A percentile compares a stretch with the other conserved stretches of the same genome.
Evolutionary conservation across 2,329 filamentous ascomycete genomes (phyloP).

Genomic region (Cercospora sojina): DNA sequence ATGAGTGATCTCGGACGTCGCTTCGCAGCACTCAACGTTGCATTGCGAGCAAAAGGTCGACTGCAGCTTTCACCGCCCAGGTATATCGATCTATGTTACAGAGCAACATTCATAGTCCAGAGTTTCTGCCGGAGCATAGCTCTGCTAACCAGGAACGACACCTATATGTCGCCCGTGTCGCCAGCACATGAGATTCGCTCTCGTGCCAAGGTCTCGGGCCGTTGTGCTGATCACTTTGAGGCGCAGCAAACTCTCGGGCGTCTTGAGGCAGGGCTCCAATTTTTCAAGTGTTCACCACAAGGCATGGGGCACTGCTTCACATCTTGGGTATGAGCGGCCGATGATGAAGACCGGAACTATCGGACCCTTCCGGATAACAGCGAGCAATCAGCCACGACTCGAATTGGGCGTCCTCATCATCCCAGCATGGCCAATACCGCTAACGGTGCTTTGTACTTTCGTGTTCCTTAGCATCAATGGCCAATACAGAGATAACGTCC

Average conservation of each 20-base stretch:
- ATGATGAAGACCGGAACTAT: background rate
- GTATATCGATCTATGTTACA: background rate
- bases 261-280: background rate
- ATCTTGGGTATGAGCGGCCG: background rate
- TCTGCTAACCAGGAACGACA: background rate
- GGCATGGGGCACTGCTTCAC: background rate
- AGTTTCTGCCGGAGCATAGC: background rate
- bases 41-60: no score
- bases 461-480: background rate
- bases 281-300: background rate
- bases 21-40: background rate
- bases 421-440: background rate
- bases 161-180: background rate
- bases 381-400: background rate
- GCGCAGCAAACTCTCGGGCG: background rate
- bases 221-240: background rate
- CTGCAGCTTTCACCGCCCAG: no score
- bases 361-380: background rate
- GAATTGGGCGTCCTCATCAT: background rate
- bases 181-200: background rate
- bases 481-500: background rate
- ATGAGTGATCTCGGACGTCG: background rate
- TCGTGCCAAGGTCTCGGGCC: background rate
- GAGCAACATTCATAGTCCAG: background rate
- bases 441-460: background rate